Conservation (phyloP, 352 stramenopile species). For the Phytopythium montanum region DNA sequence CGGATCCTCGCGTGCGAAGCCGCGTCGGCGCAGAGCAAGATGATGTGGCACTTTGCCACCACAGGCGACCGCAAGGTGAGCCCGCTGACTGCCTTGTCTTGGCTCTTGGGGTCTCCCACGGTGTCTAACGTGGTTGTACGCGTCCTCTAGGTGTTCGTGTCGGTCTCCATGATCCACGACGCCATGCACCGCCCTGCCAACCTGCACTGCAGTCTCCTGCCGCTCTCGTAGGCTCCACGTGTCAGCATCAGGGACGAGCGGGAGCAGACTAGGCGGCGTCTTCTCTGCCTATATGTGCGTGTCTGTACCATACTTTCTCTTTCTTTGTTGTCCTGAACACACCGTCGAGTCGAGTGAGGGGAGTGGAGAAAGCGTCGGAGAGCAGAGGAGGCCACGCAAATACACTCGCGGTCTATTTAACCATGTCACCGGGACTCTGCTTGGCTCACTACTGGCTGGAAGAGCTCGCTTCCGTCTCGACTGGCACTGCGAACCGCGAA, state of each 20-base stretch:
- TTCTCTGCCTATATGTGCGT: constrained; percentile 27
- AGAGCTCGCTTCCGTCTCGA: neutral
- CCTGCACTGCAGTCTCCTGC: constrained; percentile 75
- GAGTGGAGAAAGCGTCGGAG: constrained; percentile 6
- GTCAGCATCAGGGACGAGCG: neutral
- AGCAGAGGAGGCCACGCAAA: constrained; percentile 18
- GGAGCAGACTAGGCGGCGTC: constrained; percentile 4
- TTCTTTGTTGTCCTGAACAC: neutral
- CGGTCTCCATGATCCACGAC: constrained; percentile 82
- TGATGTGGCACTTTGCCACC: constrained; percentile 79
- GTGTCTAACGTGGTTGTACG: too few species aligned
- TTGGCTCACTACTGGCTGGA: constrained; percentile 6
- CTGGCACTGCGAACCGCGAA: constrained; percentile 26
- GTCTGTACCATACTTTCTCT: constrained; percentile 38
- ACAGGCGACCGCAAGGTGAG: constrained; percentile 67
- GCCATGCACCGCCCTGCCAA: constrained; percentile 69
- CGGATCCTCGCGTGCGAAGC: constrained; percentile 77
- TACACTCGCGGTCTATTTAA: constrained; percentile 37
- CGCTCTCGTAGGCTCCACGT: constrained; percentile 39
- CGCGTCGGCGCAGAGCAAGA: constrained; percentile 78
- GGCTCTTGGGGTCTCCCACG: too few species aligned
- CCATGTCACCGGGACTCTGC: constrained; percentile 3
- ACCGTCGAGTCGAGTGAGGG: too few species aligned
- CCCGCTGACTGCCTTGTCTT: too few species aligned
- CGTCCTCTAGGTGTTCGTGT: constrained; percentile 75